Base-by-base conservation (phyloP, 305 asterid genomes). In the Fraxinus nigra region DNA sequence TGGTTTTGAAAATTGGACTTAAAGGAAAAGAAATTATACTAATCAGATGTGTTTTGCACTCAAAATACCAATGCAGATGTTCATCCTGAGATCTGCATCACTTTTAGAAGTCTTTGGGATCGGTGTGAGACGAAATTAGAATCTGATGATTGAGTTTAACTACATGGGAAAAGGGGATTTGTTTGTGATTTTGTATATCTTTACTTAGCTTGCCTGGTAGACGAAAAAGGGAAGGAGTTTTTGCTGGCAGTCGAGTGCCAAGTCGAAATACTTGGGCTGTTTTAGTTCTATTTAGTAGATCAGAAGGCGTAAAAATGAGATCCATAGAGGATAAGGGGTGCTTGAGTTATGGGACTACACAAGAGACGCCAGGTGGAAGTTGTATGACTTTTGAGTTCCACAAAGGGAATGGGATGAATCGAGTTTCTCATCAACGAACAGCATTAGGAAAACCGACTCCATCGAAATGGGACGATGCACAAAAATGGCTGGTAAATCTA, bases 401-500 rank as follows among this genome's bases (percentile, higher is more conserved):
- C 75, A 93, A 88, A 78, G 85, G 83, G 37, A 82, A 69, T n/a
- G 89, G 86, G 1, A 61, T 56, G 43, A 90, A 84, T 81, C 94
- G 94, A 10, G 59, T 90, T 28, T 81, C 95, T 24, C 92, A 91
- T 56, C 94, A 90, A 78, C 86, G 93, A 13, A 90, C 91, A 7
- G 85, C 94, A 1, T 78, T 91, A 20, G 95, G 97, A 20, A 93
- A 95, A 35, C 95, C 97, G 7, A 86, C 97, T 4, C 98, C 98
- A 3, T 90, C 97, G 7, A 95, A 95, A 80, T 95, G 98, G 98
- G 99, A 95, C 67, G 99, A 95, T 80, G 99, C 98, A 3, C 98
- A 95, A 46, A 95, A 95, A 35, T 95, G 99, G 99, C 87, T 95
- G 0, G 99, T 94, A 14, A 95, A 95, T 86, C 88, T 95, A 1